Evolutionary conservation across 345 rosid genomes (phyloP).

Genomic region (Camelina laxa): DNA sequence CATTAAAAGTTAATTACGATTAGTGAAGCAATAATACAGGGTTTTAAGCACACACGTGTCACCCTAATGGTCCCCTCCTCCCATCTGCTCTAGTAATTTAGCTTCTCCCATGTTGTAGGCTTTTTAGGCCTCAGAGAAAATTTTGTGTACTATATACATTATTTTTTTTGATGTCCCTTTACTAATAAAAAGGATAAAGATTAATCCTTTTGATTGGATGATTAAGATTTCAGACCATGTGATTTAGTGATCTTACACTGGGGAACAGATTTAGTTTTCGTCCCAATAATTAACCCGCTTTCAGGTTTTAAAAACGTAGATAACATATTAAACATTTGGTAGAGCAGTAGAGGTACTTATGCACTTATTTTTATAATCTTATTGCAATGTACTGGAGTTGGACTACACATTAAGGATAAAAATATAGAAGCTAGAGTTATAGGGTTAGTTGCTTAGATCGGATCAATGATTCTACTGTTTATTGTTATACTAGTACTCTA

Average conservation of each 20-base stretch:
- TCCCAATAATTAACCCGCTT: slow-evolving; percentile 33
- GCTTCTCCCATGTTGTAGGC: slow-evolving; percentile 46
- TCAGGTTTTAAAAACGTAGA: slow-evolving; percentile 23
- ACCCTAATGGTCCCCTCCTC: slow-evolving; percentile 35
- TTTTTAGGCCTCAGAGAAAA: slow-evolving; percentile 35
- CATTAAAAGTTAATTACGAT: slow-evolving; percentile 26
- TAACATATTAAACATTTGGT: slow-evolving; percentile 14
- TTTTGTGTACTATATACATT: slow-evolving; percentile 35
- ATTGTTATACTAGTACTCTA: slow-evolving; percentile 3
- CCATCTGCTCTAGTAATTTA: slow-evolving; percentile 6
- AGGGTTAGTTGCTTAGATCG: slow-evolving; percentile 42
- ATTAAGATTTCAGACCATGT: slow-evolving; percentile 43
- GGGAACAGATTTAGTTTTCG: slow-evolving; percentile 42
- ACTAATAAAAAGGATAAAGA: background rate
- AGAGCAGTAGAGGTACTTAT: background rate
- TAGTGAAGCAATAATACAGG: slow-evolving; percentile 42
- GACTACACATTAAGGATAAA: background rate
- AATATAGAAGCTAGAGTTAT: slow-evolving; percentile 19
- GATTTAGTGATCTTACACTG: slow-evolving; percentile 37
- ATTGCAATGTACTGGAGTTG: slow-evolving; percentile 5
- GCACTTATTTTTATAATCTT: slow-evolving; percentile 25
- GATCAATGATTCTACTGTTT: slow-evolving; percentile 13
- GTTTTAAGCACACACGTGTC: slow-evolving; percentile 31
- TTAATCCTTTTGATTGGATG: slow-evolving; percentile 33
- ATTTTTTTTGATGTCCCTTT: background rate